Percentiles rank a stretch among this genome's conserved stretches.
Evolutionary conservation across 2,329 filamentous ascomycete species (phyloP).

Genomic region (Sclerotiophoma versabilis): DNA sequence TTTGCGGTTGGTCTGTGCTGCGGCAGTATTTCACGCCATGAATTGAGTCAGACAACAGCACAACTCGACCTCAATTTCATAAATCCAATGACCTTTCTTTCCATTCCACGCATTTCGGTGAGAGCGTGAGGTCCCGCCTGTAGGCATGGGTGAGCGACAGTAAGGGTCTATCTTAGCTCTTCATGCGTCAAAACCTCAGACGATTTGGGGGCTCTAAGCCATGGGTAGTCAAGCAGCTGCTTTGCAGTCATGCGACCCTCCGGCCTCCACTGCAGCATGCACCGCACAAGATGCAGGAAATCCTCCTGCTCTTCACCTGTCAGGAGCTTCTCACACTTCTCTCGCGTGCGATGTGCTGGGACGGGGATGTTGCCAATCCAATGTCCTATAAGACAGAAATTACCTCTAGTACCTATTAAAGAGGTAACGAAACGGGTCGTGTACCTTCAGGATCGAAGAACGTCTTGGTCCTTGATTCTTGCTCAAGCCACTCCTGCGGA

Average conservation of each 20-base stretch:
- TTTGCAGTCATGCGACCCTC: slow-evolving; percentile 37
- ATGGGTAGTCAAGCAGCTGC: slow-evolving; percentile 23
- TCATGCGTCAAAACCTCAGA: neutral
- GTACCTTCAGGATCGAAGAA: slow-evolving; percentile 28
- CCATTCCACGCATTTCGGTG: neutral
- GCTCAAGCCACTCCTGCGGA: slow-evolving; percentile 23
- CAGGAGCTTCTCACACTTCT: slow-evolving; percentile 26
- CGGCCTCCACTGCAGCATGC: slow-evolving; percentile 48
- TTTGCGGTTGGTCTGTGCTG: slow-evolving; percentile 1
- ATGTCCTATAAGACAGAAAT: slow-evolving; percentile 11
- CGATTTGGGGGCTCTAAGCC: slow-evolving; percentile 12
- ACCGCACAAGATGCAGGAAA: slow-evolving; percentile 44
- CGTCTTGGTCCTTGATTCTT: slow-evolving; percentile 16
- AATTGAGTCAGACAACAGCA: slow-evolving; percentile 3
- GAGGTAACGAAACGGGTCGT: neutral
- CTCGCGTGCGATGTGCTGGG: slow-evolving; percentile 16
- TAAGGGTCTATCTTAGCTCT: neutral
- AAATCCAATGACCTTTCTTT: neutral
- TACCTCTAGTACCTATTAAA: neutral
- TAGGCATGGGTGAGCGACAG: neutral
- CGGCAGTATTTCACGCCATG: neutral
- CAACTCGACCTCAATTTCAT: neutral
- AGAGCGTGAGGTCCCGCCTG: neutral
- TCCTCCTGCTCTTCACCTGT: slow-evolving; percentile 30
- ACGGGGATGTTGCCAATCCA: slow-evolving; percentile 26